Evolutionary conservation across 495 filamentous ascomycete genomes (phyloP), one percentile per base, ranked within the genome.

Genomic region (Zalerion maritima): DNA sequence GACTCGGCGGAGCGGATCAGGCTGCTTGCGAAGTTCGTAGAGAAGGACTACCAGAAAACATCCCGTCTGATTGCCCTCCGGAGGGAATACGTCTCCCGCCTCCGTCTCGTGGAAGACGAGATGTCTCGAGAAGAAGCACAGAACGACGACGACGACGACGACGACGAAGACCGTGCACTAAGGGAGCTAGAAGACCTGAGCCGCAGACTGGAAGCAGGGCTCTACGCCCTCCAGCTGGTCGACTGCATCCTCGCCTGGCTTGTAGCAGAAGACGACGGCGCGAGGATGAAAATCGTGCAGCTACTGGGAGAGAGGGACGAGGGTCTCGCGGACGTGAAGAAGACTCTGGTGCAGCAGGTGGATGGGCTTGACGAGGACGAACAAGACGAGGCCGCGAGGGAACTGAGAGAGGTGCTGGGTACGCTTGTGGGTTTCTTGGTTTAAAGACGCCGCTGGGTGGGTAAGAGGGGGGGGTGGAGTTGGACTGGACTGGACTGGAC

Each of bases 181-280:
- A n/a, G n/a, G n/a, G n/a, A n/a, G n/a, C 51, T 49, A 4, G 81
- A 87, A 36, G 89, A 80, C 75, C 64, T 91, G n/a, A 77, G 76
- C 0, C 62, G 73, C n/a, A 59, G 84, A 13, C 58, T 96, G 18
- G 86, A 94, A 42, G 84, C 78, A 0, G 89, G 89, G 0, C 46
- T 96, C 12, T 94, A 83, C 54, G 78, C 67, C 16, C 55, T 96
- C 30, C 82, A 93, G 55, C 83, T 77, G 5, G 69, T 86, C 25
- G 89, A 96, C 57, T 69, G 83, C 7, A 75, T 94, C 20, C 46
- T 96, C 21, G 83, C 89, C 13, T 99, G 91, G 91, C 59, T 96
- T 12, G 59, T 83, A 9, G 91, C 86, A 1, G 91, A 99, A 51
- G 91, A 96, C 45, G 71, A 71, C 25, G 84, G 82, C 0, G 80